Conservation (phyloP, 2,329 filamentous ascomycete genomes). For the Chaetomiaceae sp. region DNA sequence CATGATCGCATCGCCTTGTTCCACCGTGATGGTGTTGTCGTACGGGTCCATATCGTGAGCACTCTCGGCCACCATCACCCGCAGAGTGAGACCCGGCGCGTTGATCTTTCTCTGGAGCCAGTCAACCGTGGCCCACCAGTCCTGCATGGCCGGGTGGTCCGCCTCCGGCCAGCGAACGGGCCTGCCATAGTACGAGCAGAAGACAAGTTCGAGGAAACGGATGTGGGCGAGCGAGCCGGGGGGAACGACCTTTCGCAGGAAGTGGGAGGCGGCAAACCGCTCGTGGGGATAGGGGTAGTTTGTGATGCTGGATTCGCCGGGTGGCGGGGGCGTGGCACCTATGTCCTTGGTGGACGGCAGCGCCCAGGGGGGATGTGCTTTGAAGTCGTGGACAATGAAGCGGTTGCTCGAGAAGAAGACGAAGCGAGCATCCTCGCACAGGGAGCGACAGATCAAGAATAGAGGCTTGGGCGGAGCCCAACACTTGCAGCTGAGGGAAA, state of each 20-base stretch:
- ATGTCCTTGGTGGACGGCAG: too few species aligned
- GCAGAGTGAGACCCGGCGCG: not conserved
- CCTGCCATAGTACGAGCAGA: not conserved
- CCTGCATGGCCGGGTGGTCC: not conserved
- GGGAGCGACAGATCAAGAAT: constrained; percentile 2
- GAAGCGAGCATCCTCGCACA: not conserved
- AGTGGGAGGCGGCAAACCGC: not conserved
- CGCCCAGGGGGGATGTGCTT: not conserved
- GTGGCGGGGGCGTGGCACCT: too few species aligned
- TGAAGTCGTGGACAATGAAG: constrained; percentile 1
- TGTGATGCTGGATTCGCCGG: not conserved
- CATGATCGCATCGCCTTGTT: not conserved
- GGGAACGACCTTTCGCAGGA: not conserved
- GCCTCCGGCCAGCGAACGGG: not conserved
- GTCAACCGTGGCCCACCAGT: not conserved
- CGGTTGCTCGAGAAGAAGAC: constrained; percentile 2
- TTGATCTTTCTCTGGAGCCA: not conserved
- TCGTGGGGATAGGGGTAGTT: not conserved
- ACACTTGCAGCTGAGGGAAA: not conserved
- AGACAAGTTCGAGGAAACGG: not conserved
- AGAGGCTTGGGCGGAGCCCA: constrained; percentile 1
- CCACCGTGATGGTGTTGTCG: not conserved
- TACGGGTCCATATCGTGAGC: too few species aligned
- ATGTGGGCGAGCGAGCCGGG: not conserved
- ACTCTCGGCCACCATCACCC: not conserved